Percentiles rank a stretch among this genome's conserved stretches.
Conservation (phyloP, 352 stramenopile species). For the Stramenopiles sp. region DNA sequence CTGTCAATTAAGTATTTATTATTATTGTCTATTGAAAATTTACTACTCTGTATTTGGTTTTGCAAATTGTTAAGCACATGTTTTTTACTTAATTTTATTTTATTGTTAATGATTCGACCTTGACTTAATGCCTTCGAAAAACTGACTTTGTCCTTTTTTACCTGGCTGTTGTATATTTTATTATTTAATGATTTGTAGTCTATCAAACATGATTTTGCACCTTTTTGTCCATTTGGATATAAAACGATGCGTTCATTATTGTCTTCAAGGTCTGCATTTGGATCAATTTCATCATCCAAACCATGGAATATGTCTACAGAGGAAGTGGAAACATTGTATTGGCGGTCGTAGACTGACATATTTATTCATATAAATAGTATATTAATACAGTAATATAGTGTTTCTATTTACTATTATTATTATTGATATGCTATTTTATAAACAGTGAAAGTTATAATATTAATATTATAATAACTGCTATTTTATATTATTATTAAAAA, state of each 20-base stretch:
- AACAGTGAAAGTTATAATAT: no score
- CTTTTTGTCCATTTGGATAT: background rate
- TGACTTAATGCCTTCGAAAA: background rate
- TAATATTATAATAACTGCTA: no score
- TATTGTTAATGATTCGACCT: background rate
- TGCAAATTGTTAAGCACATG: background rate
- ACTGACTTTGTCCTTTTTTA: no score
- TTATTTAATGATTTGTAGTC: background rate
- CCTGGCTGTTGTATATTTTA: background rate
- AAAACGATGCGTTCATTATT: background rate
- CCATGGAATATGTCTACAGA: background rate
- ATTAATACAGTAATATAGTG: no score
- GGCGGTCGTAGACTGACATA: no score
- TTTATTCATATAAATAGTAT: no score
- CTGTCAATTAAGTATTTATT: background rate
- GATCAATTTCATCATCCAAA: background rate
- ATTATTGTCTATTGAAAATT: no score
- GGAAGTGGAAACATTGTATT: no score
- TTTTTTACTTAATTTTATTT: background rate
- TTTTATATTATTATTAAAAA: no score
- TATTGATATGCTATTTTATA: no score
- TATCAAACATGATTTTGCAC: background rate
- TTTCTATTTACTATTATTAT: no score
- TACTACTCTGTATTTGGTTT: background rate
- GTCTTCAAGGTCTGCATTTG: background rate